These are phyloP conservation scores for Huntiella savannae DNA, from an alignment of 2,329 filamentous ascomycete genomes.

Conservation along the genomic window DNA sequence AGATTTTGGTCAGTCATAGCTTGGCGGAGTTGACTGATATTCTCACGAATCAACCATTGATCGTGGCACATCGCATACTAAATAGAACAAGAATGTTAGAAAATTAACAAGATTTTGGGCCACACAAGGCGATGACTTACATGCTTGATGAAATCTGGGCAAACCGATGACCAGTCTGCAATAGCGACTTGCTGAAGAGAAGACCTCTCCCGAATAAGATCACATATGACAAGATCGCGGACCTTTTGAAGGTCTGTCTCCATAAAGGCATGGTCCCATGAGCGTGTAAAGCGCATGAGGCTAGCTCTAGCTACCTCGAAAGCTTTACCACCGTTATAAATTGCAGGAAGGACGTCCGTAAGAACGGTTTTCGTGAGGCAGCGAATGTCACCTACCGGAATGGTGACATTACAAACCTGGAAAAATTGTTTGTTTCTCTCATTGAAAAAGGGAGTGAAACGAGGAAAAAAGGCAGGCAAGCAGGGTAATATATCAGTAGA, in stretches of 20 bases:
- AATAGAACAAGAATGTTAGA: background rate
- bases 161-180: constrained; percentile 45
- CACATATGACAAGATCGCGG: constrained; percentile 64
- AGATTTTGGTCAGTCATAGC: constrained; percentile 92
- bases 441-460: constrained; percentile 49
- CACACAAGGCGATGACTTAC: constrained; percentile 30
- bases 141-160: constrained; percentile 70
- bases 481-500: constrained; percentile 79
- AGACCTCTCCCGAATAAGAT: constrained; percentile 54
- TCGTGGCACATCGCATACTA: constrained; percentile 92
- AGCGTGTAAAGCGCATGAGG: constrained; percentile 56
- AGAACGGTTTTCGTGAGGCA: constrained; percentile 56
- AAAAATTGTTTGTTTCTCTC: constrained; percentile 40
- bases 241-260: constrained; percentile 69
- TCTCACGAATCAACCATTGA: constrained; percentile 89
- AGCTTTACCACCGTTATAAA: constrained; percentile 33
- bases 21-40: constrained; percentile 71
- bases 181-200: constrained; percentile 45
- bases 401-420: constrained; percentile 41
- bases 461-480: constrained; percentile 46
- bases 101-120: background rate
- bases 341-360: constrained; percentile 39
- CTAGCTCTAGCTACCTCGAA: constrained; percentile 40
- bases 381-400: constrained; percentile 64
- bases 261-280: constrained; percentile 38